Base-by-base conservation (phyloP, 106 monocot genomes). In the Triglochin maritima region DNA sequence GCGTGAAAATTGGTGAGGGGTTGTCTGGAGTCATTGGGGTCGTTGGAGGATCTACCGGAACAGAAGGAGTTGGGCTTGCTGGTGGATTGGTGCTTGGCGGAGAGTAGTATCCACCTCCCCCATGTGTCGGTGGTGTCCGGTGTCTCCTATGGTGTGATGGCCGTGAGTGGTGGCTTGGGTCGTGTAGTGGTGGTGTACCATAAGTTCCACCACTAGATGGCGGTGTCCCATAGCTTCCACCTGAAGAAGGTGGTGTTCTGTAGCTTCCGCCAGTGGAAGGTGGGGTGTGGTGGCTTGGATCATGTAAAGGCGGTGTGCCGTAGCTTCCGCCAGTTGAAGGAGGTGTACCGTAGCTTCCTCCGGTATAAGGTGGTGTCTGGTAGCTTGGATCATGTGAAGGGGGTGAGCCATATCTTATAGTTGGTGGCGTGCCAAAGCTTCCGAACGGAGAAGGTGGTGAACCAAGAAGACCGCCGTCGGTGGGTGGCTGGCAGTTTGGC, bases 351-450 rank as follows among this genome's bases (percentile, higher is more conserved):
- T 44, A 62, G 8, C 62, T 44, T 29, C 62, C 62, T 44, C 69
- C 74, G 1, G 56, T 68, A 9, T 74, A 74, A 9, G 79, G 79
- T 17, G 79, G 51, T 14, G 41, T 47, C 56, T 50, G 46, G 45
- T 59, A 49, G 7, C 71, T 48, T 47, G 29, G 48, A 4, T 42
- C 49, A 49, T 49, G 48, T 14, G 65, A 50, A 4, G 65, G 65
- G 29, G 29, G 29, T 29, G 29, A 29, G 29, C 0, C 29, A 29
- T 29, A 29, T 0, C 29, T 29, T 29, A 29, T 29, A 29, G 29
- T 29, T 12, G 78, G 78, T 14, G 78, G 59, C 13, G 46, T 44
- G 60, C 54, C 50, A 16, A 66, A 50, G 9, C 69, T 49, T 43
- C 45, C 62, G 0, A 29, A 4, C 9, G 7, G 42, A 7, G 62